These are phyloP conservation scores for Diaporthe eres DNA, from an alignment of 2,329 filamentous ascomycete genomes.

Conservation along the genomic window DNA sequence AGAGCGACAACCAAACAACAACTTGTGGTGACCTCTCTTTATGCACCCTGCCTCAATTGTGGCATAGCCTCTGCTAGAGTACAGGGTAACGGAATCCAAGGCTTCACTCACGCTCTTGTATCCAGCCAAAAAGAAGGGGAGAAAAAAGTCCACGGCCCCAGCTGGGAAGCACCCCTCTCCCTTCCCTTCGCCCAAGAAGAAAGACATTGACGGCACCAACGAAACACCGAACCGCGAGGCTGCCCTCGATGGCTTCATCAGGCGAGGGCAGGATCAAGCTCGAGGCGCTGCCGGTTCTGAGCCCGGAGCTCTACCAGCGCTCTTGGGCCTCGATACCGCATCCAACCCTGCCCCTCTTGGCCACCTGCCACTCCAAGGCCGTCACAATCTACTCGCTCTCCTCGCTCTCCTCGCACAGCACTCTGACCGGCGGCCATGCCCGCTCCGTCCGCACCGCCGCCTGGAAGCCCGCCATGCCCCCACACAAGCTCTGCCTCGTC, in stretches of 20 bases:
- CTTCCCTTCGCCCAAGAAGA: neutral
- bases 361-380: conserved; percentile 88
- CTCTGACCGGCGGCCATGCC: conserved; percentile 88
- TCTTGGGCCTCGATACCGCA: conserved; percentile 91
- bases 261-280: conserved; percentile 43
- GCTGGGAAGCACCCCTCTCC: neutral
- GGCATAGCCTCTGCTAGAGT: neutral
- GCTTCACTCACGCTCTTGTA: neutral
- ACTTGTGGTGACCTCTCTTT: neutral
- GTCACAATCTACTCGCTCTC: conserved; percentile 91
- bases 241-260: conserved; percentile 49
- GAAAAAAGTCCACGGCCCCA: neutral
- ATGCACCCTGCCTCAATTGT: neutral
- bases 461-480: conserved; percentile 83
- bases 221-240: neutral
- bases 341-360: conserved; percentile 87
- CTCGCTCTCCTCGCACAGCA: conserved; percentile 83
- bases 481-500: conserved; percentile 81
- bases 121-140: neutral
- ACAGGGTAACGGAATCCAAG: neutral
- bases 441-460: conserved; percentile 87
- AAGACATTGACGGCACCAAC: neutral
- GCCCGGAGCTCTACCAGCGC: conserved; percentile 75
- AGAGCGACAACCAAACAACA: neutral
- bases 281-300: conserved; percentile 63